phyloP scores from a whole-genome alignment of 2,329 filamentous ascomycete genomes.

The Ceratocystis papillata region DNA sequence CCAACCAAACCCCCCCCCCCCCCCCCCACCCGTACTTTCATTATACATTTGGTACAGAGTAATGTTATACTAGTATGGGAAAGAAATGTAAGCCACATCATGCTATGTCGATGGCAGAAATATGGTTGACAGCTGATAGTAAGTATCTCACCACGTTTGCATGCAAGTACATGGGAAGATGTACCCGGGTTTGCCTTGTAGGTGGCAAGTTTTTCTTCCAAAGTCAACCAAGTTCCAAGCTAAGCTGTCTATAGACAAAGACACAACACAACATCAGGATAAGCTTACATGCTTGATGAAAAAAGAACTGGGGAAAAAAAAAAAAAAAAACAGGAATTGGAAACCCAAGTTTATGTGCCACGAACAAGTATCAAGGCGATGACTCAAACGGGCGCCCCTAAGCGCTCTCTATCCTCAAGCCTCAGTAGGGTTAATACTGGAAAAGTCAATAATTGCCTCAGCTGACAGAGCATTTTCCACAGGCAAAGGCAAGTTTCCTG shows the following conservation, averaged over 20 bases:
- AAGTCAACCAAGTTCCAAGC: background rate
- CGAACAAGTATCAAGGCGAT: background rate
- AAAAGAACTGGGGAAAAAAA: background rate
- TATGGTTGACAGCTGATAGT: background rate
- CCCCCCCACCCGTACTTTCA: no score
- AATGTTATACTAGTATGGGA: background rate
- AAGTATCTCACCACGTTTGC: background rate
- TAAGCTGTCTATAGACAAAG: background rate
- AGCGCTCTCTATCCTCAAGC: constrained; percentile 3
- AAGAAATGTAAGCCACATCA: background rate
- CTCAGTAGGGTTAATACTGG: constrained; percentile 15
- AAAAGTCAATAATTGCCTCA: constrained; percentile 33
- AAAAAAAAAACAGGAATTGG: no score
- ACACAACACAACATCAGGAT: background rate
- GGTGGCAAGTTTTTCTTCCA: background rate
- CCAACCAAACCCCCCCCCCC: no score
- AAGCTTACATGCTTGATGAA: background rate
- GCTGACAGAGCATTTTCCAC: constrained; percentile 35
- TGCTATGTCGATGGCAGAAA: background rate
- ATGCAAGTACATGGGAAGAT: background rate
- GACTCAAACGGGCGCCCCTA: background rate
- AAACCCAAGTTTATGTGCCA: background rate
- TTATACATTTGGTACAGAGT: background rate
- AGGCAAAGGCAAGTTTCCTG: constrained; percentile 57
- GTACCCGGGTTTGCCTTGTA: background rate